These are phyloP conservation scores for Narthecium ossifragum DNA, from an alignment of 106 monocot genomes.

Conservation along the genomic window DNA sequence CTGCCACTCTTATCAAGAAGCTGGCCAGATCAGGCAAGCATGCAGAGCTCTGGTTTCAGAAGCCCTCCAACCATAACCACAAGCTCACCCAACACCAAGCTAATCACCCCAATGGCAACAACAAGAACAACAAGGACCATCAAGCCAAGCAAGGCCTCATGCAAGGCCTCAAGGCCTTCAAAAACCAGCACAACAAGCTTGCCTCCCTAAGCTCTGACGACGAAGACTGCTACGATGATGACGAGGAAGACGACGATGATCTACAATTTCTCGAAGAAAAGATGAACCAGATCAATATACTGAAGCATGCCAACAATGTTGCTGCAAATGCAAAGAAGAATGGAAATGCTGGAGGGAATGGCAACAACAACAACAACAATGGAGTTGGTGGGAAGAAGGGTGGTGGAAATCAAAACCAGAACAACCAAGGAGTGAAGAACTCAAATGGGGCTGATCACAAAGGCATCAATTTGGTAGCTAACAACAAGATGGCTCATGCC, in stretches of 20 bases:
- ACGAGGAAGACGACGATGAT: slow-evolving; percentile 45
- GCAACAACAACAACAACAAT: neutral
- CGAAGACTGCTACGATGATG: slow-evolving; percentile 32
- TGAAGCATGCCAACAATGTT: slow-evolving; percentile 18
- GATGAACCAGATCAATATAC: slow-evolving; percentile 37
- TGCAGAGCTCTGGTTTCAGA: slow-evolving; percentile 66
- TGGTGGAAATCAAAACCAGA: slow-evolving; percentile 20
- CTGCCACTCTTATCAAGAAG: slow-evolving; percentile 60
- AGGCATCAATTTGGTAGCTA: slow-evolving; percentile 5
- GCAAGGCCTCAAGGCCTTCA: slow-evolving; percentile 62
- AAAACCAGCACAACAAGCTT: slow-evolving; percentile 48
- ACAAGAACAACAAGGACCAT: slow-evolving; percentile 26
- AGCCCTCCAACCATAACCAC: slow-evolving; percentile 20
- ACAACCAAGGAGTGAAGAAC: slow-evolving; percentile 27
- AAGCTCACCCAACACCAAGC: slow-evolving; percentile 29
- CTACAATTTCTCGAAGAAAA: slow-evolving; percentile 26
- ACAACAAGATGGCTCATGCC: slow-evolving; percentile 18
- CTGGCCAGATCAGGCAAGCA: slow-evolving; percentile 72
- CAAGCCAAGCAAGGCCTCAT: slow-evolving; percentile 44
- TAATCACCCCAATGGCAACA: slow-evolving; percentile 9
- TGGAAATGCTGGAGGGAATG: slow-evolving; percentile 2
- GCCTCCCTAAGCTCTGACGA: slow-evolving; percentile 45
- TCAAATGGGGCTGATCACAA: slow-evolving; percentile 13
- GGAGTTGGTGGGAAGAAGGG: slow-evolving; percentile 16
- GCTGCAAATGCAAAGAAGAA: slow-evolving; percentile 12